Percentiles rank a stretch among this genome's conserved stretches.
Evolutionary conservation across 306 rosid genomes (phyloP).

Genomic region (Albizia julibrissin): DNA sequence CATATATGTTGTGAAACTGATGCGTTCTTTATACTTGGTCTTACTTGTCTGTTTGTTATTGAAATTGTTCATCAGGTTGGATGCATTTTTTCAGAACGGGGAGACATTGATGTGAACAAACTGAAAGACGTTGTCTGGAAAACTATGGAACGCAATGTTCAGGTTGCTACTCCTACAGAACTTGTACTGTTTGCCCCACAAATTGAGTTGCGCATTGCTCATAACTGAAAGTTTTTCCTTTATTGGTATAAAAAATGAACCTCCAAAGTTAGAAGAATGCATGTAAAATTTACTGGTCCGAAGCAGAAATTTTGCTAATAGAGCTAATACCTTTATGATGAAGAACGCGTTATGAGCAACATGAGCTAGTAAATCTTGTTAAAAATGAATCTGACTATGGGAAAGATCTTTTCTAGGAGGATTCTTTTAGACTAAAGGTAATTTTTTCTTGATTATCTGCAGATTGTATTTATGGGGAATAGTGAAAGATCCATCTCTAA

Average conservation of each 20-base stretch:
- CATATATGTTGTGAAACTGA: conserved; percentile 5
- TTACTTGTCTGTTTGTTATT: conserved; percentile 1
- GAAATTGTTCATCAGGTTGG: conserved; percentile 63
- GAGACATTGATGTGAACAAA: conserved; percentile 52
- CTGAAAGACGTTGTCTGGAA: conserved; percentile 50
- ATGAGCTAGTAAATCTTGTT: not conserved
- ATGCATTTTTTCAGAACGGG: conserved; percentile 56
- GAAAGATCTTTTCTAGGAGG: conserved; percentile 15
- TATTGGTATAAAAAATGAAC: conserved; percentile 1
- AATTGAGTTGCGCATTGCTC: conserved; percentile 26
- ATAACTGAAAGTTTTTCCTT: conserved; percentile 10
- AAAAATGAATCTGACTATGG: conserved; percentile 23
- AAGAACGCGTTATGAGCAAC: conserved; percentile 30
- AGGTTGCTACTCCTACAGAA: conserved; percentile 56
- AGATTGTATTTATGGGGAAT: conserved; percentile 65
- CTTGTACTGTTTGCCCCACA: not conserved
- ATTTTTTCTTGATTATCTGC: conserved; percentile 43
- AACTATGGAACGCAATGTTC: conserved; percentile 47
- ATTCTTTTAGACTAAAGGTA: conserved; percentile 27
- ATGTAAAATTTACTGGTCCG: not conserved
- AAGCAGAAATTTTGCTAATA: conserved; percentile 11
- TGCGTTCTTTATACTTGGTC: conserved; percentile 1
- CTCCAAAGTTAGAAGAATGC: conserved; percentile 13
- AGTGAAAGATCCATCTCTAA: conserved; percentile 40
- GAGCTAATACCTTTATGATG: conserved; percentile 3